Base-by-base conservation (phyloP, 805 yeast genomes). In the Zygosaccharomyces rouxii region DNA sequence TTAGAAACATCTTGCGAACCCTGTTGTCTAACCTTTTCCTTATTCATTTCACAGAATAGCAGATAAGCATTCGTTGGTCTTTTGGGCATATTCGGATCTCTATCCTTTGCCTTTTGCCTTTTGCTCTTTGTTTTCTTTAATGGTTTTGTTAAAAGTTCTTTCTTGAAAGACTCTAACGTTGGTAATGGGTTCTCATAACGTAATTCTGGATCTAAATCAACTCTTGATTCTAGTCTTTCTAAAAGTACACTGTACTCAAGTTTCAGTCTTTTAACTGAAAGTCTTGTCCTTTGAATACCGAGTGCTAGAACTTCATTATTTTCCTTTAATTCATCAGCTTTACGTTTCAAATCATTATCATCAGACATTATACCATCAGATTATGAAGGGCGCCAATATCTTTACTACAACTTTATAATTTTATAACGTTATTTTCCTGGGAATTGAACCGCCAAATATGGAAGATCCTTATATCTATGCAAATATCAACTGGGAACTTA, bases 1-100 rank as follows among this genome's bases (percentile, higher is more conserved):
- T 79, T 83, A 2, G 95, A 83, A 39, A 87, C 72, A 62, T 90
- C 97, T 35, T 69, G 69, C 26, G 74, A 72, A 7, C 81, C 83
- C 52, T 77, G 79, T 44, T 76, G 74, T 52, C 79, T 80, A 33
- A 88, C 76, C 43, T 77, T 73, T 41, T 87, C 96, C 66, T 86
- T 86, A 60, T 88, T 95, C 70, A 78, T 70, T 50, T 90, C 97
- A 68, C 97, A 90, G 62, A 85, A 89, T 47, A 88, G 78, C 53
- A 88, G 72, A 60, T 89, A 90, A 4, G 97, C 96, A 66, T 89
- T 90, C 3, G 94, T 84, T 5, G 97, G 96, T 59, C 95, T 75
- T 58, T 86, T 88, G 18, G 97, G 97, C 59, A 84, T 75, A 56
- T 81, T 82, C 7, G 96, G 96, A 65, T 89, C 95, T 58, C 89